Conservation (phyloP, 2,329 filamentous ascomycete species). For the Calonectria pseudoturangicola region DNA sequence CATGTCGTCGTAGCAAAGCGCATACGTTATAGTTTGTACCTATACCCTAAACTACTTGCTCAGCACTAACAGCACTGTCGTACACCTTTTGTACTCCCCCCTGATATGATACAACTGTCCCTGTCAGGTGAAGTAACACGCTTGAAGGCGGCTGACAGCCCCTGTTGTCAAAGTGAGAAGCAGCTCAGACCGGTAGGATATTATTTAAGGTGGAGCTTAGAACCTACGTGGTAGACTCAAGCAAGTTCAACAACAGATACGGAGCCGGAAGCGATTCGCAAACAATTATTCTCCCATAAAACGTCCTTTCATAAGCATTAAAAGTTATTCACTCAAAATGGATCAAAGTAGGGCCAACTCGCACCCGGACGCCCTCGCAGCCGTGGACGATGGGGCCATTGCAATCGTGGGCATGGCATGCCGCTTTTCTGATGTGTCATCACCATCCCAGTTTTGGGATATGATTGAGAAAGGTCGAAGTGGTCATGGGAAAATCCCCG, state of each 20-base stretch:
- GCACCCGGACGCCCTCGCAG: neutral
- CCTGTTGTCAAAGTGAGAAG: neutral
- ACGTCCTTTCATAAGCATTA: neutral
- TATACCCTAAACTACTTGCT: neutral
- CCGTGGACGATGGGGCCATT: slow-evolving; percentile 10
- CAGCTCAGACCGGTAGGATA: neutral
- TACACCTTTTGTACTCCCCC: neutral
- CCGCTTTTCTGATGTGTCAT: slow-evolving; percentile 18
- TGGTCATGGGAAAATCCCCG: slow-evolving; percentile 14
- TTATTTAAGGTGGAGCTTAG: neutral
- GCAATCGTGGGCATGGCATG: slow-evolving; percentile 26
- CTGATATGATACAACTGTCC: neutral
- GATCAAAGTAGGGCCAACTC: slow-evolving; percentile 1
- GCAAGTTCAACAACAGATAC: neutral
- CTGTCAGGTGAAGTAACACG: neutral
- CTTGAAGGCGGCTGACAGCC: neutral
- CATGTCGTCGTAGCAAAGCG: neutral
- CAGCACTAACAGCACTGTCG: neutral
- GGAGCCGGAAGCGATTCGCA: slow-evolving; percentile 10
- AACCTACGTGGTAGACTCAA: neutral
- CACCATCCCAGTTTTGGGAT: slow-evolving; percentile 1
- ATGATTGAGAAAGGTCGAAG: slow-evolving; percentile 12
- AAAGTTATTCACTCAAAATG: neutral
- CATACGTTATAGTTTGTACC: neutral
- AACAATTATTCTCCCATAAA: neutral